Evolutionary conservation across 306 rosid species (phyloP), one percentile per base, ranked within the genome.

Genomic region (Canavalia gladiata): DNA sequence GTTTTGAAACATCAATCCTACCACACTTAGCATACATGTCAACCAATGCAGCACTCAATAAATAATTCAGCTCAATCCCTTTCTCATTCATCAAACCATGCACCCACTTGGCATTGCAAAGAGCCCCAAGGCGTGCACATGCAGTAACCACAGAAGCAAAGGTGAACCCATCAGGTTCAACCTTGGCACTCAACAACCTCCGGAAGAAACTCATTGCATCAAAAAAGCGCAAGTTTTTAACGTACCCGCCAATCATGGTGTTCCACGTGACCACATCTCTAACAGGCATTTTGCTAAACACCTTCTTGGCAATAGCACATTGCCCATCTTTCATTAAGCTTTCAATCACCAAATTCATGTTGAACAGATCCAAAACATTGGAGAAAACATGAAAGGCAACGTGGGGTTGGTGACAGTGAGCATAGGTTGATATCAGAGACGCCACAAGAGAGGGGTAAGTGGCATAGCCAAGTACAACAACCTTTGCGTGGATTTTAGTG

Each of bases 21-120:
- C 94, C 92, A 9, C 97, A 92, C 77, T 87, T 90, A 0, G 93
- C 88, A 84, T 90, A 90, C 89, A 89, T 86, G 58, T 92, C 93
- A 79, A 92, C 78, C 81, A 92, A 80, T 2, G 92, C 90, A 37
- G 90, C 85, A 83, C 86, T 85, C 72, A 90, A 45, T 47, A 92
- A 86, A 72, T 84, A 89, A 80, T 92, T 90, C 50, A 84, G 55
- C 45, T 83, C 86, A 76, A 85, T 77, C 66, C 77, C 85, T 78
- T 86, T 85, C 81, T 87, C 86, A 60, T 85, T 62, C 93, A 92
- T 83, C 57, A 87, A 29, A 82, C 74, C 71, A 68, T 89, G 97
- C 68, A 92, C 90, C 92, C 93, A 83, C 75, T 78, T 77, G 31
- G 93, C 92, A 74, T 84, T 65, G 43, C 81, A 51, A 59, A 89